Evolutionary conservation across 2,329 filamentous ascomycete genomes (phyloP).

Genomic region (Sporothrix luriei): DNA sequence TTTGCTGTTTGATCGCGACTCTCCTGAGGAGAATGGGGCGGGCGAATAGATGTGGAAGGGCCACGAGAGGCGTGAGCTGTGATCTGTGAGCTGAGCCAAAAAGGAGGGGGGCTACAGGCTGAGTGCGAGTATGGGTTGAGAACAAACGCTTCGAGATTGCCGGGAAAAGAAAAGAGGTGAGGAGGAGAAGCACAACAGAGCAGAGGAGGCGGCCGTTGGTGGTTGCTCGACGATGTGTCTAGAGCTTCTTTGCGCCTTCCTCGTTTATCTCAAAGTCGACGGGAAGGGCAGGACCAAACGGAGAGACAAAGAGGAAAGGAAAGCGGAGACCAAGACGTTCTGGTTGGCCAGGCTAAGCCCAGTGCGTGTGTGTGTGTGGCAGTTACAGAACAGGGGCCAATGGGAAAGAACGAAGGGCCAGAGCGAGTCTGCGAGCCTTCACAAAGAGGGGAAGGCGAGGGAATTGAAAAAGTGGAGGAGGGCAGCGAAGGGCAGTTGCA

Average conservation of each 20-base stretch:
- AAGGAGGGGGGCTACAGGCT: conserved; percentile 2
- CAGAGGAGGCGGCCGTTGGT: not conserved
- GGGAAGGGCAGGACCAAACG: not conserved
- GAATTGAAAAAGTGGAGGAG: not conserved
- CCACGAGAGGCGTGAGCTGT: not conserved
- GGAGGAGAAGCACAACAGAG: not conserved
- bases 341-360: not conserved
- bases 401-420: not conserved
- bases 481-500: not conserved
- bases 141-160: not conserved
- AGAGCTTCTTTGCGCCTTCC: conserved; percentile 5
- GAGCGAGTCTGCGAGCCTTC: not conserved
- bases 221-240: not conserved
- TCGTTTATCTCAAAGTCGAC: not conserved
- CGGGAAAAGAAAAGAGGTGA: not conserved
- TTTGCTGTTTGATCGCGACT: not conserved
- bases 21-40: not conserved
- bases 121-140: not conserved
- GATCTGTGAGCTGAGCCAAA: not conserved
- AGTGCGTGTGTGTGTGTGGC: no score
- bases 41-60: not conserved
- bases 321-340: not conserved
- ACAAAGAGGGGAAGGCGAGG: not conserved
- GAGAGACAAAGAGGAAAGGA: not conserved
- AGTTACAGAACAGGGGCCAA: no score